phyloP scores from a whole-genome alignment of 768 basidiomycete species.

The Mycena amicta region DNA sequence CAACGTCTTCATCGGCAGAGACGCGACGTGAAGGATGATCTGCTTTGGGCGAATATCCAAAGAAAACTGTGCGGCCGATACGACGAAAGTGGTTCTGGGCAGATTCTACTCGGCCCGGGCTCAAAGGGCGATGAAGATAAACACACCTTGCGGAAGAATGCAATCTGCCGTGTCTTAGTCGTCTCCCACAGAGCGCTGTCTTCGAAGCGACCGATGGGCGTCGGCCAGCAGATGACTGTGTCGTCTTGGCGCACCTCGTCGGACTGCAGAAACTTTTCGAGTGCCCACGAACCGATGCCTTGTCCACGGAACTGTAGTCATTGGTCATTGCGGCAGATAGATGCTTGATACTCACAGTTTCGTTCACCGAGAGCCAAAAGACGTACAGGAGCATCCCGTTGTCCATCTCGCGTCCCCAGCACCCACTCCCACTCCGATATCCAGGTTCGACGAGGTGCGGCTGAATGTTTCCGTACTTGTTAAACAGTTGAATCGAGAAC shows the following conservation, averaged over 20 bases:
- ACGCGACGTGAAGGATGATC: constrained; percentile 26
- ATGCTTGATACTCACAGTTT: not conserved
- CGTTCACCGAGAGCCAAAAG: not conserved
- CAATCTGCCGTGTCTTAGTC: not conserved
- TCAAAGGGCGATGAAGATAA: not conserved
- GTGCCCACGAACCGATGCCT: constrained; percentile 27
- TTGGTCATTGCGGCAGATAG: not conserved
- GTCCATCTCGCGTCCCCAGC: not conserved
- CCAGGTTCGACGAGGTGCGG: not conserved
- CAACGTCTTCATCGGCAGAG: constrained; percentile 5
- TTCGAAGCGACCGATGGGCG: constrained; percentile 41
- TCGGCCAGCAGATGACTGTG: constrained; percentile 28
- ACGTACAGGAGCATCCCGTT: not conserved
- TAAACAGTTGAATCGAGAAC: constrained; percentile 18
- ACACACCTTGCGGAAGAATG: constrained; percentile 15
- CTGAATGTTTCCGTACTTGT: not conserved
- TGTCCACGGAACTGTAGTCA: constrained; percentile 8
- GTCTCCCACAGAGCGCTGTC: constrained; percentile 2
- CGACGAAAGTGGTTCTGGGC: constrained; percentile 30
- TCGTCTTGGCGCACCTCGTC: constrained; percentile 19
- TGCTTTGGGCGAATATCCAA: constrained; percentile 25
- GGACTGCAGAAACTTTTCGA: constrained; percentile 23
- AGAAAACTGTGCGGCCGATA: constrained; percentile 28
- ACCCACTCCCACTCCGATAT: not conserved
- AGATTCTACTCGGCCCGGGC: not conserved